phyloP scores from a whole-genome alignment of 176 grass and related monocot genomes.

The Oropetium thomaeum region DNA sequence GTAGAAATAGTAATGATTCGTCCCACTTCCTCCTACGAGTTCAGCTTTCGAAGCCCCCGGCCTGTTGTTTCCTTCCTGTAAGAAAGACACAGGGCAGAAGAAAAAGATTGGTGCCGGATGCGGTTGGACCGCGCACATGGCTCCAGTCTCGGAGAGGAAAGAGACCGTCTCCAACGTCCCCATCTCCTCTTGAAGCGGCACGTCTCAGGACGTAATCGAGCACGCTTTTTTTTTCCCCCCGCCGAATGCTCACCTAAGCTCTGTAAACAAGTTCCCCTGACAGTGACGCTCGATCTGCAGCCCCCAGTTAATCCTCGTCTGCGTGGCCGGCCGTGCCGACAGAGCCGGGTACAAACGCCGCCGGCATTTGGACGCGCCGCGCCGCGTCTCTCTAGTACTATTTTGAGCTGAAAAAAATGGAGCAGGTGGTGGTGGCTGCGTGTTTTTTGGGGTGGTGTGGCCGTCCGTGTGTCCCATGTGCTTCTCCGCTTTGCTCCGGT shows the following conservation, averaged over 20 bases:
- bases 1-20: background rate
- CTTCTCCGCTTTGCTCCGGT: background rate
- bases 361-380: background rate
- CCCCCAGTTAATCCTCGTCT: background rate
- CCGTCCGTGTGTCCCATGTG: background rate
- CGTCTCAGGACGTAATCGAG: conserved; percentile 5
- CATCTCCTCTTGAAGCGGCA: conserved; percentile 18
- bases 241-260: background rate
- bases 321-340: background rate
- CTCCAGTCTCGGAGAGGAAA: conserved; percentile 1
- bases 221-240: background rate
- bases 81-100: background rate
- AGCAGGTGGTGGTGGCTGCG: background rate
- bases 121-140: conserved; percentile 30
- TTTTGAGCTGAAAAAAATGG: background rate
- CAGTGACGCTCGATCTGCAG: conserved; percentile 6
- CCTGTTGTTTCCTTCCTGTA: background rate
- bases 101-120: background rate
- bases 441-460: background rate
- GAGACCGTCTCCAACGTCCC: conserved; percentile 4
- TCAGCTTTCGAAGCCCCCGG: background rate
- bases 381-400: background rate
- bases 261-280: conserved; percentile 7
- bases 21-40: background rate
- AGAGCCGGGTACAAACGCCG: too few relatives aligned